Base-by-base conservation (phyloP, 2,329 filamentous ascomycete genomes). In the Eutypella sp. region DNA sequence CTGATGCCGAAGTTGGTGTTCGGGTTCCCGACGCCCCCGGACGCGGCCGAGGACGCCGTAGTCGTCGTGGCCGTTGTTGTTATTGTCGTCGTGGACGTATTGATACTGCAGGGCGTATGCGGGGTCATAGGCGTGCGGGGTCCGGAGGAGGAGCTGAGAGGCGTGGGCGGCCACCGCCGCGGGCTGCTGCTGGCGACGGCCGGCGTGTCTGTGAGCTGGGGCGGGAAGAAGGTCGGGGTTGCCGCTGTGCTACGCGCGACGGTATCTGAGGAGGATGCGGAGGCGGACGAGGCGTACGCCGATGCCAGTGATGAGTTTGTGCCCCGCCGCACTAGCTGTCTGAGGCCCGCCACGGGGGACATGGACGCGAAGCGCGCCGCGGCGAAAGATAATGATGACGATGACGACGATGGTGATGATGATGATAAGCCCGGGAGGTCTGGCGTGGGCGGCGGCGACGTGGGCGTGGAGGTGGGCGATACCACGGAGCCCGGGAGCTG, bases 41-140 rank as follows among this genome's bases (percentile, higher is more conserved):
- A n/a, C n/a, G n/a, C n/a, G 31, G 61, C 57, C 18, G 31, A 46
- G 38, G 18, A 43, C 38, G 46, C 43, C 34, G 55, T 48, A 18
- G 52, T 47, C 15, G 49, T 57, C 2, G 56, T 55, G 6, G 62
- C 55, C 8, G 57, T 53, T 31, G 56, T 68, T 29, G 60, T 66
- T 22, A 57, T 61, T 16, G 68, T 71, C 5, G 67, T 72, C 7
- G 64, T 59, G 16, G 47, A 49, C 34, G 57, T 58, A 15, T 51
- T 33, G 41, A 58, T 55, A 47, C 57, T 61, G 23, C 54, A 58
- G n/a, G 65, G 67, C 3, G 73, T 75, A 42, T 66, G 65, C 1
- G 75, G 74, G 0, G 75, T 78, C 64, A 72, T 68, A 13, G 76
- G 73, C 11, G 64, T 72, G 41, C 60, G 64, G 10, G 65, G 67